Base-by-base conservation (phyloP, 2,329 filamentous ascomycete genomes). In the Scytalidium lignicola region DNA sequence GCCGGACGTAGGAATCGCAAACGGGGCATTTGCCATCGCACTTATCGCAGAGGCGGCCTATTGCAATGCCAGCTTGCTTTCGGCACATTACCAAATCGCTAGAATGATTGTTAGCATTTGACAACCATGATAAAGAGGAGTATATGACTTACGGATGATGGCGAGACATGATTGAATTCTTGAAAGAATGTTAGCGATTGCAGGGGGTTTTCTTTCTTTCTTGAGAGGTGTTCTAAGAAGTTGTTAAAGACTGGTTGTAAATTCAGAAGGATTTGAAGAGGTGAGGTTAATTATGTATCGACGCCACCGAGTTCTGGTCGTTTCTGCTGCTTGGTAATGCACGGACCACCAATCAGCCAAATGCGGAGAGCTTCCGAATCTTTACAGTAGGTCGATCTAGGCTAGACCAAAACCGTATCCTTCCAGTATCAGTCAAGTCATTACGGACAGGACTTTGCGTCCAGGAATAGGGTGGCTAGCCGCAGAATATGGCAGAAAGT, bases 11-110 rank as follows among this genome's bases (percentile, higher is more conserved):
- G 53, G 89, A 95, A 70, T 99, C 93, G 82, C 93, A 99, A 53
- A 99, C 91, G 58, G 93, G 93, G 65, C 93, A 99, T 76, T 99
- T 99, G 70, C 93, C 93, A 74, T 99, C 93, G 78, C 93, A 99
- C 75, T 99, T 99, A 76, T 99, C 93, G 80, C 93, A 99, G 67
- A 99, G 88, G 50, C 93, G 91, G 67, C 93, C 93, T 80, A 99
- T 96, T 64, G 91, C 88, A 68, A 97, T 96, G 73, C 93, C 93
- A 53, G 92, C 79, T 70, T 96, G 92, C 76, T 99, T 99, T 75
- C 92, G 91, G 82, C 93, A 99, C 92, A 97, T 97, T 63, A 99
- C 93, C 60, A 99, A 85, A 77, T 99, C 93, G 70, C 86, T 89
- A 65, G 17, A 48, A 41, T 44, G 28, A 44, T 28, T 48, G 51